These are phyloP conservation scores for Trichaptum fuscoviolaceum DNA, from an alignment of 768 basidiomycete genomes.

Conservation along the genomic window DNA sequence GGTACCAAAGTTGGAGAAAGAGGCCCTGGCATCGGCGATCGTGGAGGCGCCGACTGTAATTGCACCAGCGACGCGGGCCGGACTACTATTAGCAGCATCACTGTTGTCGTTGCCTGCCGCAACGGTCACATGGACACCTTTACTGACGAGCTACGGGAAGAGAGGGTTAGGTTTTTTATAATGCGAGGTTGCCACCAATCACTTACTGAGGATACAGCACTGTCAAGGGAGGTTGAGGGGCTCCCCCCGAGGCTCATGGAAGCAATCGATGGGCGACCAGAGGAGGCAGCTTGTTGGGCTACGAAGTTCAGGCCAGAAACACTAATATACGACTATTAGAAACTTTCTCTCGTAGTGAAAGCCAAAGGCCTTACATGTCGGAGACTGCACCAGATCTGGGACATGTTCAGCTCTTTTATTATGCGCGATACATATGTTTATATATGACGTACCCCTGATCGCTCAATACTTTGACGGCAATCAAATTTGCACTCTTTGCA, in stretches of 20 bases:
- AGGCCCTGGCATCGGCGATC: conserved; percentile 30
- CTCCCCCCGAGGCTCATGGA: conserved; percentile 33
- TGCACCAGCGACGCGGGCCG: conserved; percentile 29
- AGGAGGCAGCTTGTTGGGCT: conserved; percentile 10
- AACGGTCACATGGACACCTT: conserved; percentile 28
- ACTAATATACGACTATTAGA: too few relatives aligned
- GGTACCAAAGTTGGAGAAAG: conserved; percentile 36
- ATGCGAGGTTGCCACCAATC: too few relatives aligned
- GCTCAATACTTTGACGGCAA: conserved; percentile 39
- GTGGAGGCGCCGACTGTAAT: conserved; percentile 36
- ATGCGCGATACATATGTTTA: neutral
- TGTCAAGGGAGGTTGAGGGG: conserved; percentile 24
- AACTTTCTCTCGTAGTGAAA: too few relatives aligned
- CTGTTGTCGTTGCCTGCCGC: conserved; percentile 33
- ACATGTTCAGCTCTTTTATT: neutral
- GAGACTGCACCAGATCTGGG: conserved; percentile 7
- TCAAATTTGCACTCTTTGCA: conserved; percentile 29
- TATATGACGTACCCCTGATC: conserved; percentile 25
- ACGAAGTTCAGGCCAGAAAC: conserved; percentile 27
- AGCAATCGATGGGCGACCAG: conserved; percentile 27
- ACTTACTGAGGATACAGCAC: conserved; percentile 23
- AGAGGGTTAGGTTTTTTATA: conserved; percentile 2
- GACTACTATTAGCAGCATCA: conserved; percentile 30
- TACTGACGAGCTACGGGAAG: conserved; percentile 20
- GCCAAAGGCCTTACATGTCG: conserved; percentile 6